Conservation (phyloP, 805 yeast species). For the Myxozyma neotropica region DNA sequence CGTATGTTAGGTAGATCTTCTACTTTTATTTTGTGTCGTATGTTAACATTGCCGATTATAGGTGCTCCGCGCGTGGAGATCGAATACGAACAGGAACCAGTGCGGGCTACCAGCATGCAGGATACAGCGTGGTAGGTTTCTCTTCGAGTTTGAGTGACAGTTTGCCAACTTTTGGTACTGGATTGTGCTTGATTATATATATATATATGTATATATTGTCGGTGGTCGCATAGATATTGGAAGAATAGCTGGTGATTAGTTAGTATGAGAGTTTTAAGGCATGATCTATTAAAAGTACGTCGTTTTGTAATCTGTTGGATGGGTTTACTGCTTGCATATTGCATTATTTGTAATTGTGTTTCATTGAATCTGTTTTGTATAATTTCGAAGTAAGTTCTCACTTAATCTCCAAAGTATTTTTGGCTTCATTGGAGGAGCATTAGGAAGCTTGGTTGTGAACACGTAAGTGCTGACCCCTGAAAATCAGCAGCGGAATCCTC, state of each 20-base stretch:
- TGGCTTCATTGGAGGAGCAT: not conserved
- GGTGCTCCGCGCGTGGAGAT: constrained; percentile 66
- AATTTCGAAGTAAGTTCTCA: too few species aligned
- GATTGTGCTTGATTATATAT: not conserved
- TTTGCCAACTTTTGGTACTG: too few species aligned
- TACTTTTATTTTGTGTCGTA: not conserved
- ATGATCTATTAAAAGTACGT: not conserved
- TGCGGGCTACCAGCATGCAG: constrained; percentile 7
- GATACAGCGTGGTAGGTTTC: constrained; percentile 2
- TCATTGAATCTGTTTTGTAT: not conserved
- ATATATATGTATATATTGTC: not conserved
- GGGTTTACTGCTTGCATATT: not conserved
- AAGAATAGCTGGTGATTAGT: not conserved
- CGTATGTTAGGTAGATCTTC: constrained; percentile 18
- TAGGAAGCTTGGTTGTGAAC: not conserved
- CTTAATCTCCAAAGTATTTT: too few species aligned
- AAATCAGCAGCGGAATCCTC: constrained; percentile 3
- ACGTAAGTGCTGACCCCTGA: constrained; percentile 11
- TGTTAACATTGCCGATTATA: not conserved
- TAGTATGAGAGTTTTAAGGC: not conserved
- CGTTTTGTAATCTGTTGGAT: not conserved
- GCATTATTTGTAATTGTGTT: not conserved
- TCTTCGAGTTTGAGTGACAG: too few species aligned
- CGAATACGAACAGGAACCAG: constrained; percentile 74
- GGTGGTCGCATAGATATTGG: not conserved